phyloP scores from a whole-genome alignment of 164 flowering plant genomes.

The Aristolochia fimbriata region DNA sequence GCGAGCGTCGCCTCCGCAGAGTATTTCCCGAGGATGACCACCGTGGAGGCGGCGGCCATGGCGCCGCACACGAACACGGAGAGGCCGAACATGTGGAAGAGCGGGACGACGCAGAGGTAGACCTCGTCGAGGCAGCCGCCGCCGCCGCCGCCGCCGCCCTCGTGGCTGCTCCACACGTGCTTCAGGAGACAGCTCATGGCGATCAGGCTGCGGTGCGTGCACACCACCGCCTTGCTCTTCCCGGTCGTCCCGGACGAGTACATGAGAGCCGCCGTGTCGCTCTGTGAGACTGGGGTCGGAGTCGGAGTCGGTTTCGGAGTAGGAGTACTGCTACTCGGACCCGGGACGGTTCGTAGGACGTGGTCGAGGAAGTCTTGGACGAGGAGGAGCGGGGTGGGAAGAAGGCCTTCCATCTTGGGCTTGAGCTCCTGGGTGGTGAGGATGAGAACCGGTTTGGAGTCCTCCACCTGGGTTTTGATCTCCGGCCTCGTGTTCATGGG shows the following conservation, averaged over 20 bases:
- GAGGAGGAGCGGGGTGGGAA: conserved; percentile 2
- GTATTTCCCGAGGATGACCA: conserved; percentile 15
- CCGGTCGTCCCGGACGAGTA: conserved; percentile 28
- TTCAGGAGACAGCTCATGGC: conserved; percentile 14
- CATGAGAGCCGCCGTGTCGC: conserved; percentile 21
- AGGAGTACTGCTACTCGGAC: no score
- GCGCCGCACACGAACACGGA: conserved; percentile 19
- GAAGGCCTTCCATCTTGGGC: conserved; percentile 15
- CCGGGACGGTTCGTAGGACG: no score
- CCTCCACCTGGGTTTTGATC: conserved; percentile 14
- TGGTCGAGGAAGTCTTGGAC: conserved; percentile 5
- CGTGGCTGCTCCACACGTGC: conserved; percentile 14
- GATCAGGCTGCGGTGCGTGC: conserved; percentile 17
- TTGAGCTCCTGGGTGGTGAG: conserved; percentile 12
- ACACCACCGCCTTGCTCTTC: conserved; percentile 23
- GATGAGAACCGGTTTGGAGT: conserved; percentile 15
- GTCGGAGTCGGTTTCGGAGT: neutral
- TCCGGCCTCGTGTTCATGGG: conserved; percentile 16
- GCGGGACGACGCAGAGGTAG: conserved; percentile 20
- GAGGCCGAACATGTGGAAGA: conserved; percentile 27
- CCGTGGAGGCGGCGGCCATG: conserved; percentile 16
- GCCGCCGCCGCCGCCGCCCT: conserved; percentile 4
- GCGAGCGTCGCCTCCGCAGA: conserved; percentile 13
- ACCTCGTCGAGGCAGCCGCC: conserved; percentile 9
- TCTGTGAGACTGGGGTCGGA: neutral